Percentiles rank a stretch among this genome's conserved stretches.
Evolutionary conservation across 306 rosid genomes (phyloP).

Genomic region (Ceratonia siliqua): DNA sequence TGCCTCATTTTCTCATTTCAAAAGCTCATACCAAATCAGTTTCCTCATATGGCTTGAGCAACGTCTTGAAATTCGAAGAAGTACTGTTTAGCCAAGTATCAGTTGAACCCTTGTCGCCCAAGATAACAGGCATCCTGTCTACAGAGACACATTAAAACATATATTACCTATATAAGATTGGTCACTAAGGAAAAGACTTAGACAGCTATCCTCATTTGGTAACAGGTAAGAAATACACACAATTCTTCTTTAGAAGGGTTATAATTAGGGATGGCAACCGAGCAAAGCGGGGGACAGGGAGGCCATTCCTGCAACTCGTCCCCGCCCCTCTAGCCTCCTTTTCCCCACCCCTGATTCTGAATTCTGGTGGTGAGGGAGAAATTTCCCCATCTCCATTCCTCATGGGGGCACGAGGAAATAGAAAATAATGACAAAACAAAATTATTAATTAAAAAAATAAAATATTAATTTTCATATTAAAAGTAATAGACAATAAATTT

Average conservation of each 20-base stretch:
- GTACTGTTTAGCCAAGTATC: constrained; percentile 71
- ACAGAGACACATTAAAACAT: constrained; percentile 31
- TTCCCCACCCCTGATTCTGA: too few relatives aligned
- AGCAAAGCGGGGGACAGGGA: too few relatives aligned
- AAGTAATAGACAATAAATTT: too few relatives aligned
- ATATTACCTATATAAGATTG: constrained; percentile 10
- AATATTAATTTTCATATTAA: too few relatives aligned
- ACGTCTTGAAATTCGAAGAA: constrained; percentile 51
- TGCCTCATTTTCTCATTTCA: constrained; percentile 1
- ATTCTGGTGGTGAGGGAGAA: too few relatives aligned
- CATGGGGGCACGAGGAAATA: too few relatives aligned
- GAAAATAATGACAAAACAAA: too few relatives aligned
- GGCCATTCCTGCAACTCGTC: too few relatives aligned
- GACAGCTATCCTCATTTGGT: constrained; percentile 1
- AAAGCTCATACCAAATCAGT: constrained; percentile 70
- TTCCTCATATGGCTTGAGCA: constrained; percentile 77
- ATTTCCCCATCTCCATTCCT: too few relatives aligned
- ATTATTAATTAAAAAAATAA: too few relatives aligned
- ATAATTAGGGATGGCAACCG: too few relatives aligned
- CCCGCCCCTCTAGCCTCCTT: too few relatives aligned
- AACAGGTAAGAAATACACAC: neutral
- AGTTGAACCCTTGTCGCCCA: constrained; percentile 68
- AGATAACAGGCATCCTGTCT: constrained; percentile 96
- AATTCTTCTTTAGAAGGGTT: neutral
- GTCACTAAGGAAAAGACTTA: constrained; percentile 25